A percentile compares a stretch with the other conserved stretches of the same genome.
phyloP scores from a whole-genome alignment of 495 filamentous ascomycete genomes.

The Clohesyomyces aquaticus region DNA sequence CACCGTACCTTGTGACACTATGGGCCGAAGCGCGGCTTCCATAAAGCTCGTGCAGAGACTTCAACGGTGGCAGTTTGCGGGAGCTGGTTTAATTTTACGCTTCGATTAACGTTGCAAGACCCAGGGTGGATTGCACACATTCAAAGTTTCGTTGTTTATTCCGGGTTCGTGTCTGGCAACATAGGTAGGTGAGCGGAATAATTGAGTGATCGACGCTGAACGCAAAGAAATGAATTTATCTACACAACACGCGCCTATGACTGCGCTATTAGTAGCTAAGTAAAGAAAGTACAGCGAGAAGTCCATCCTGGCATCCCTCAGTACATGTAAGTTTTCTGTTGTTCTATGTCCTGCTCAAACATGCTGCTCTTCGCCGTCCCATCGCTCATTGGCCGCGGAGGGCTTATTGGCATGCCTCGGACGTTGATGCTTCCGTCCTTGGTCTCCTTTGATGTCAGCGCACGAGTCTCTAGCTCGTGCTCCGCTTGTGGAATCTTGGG shows the following conservation, averaged over 20 bases:
- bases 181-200: neutral
- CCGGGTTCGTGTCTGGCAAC: too few relatives aligned
- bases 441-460: conserved; percentile 23
- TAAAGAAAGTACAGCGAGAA: conserved; percentile 1
- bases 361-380: conserved; percentile 28
- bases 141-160: too few relatives aligned
- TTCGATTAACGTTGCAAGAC: too few relatives aligned
- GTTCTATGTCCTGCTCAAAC: conserved; percentile 26
- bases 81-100: too few relatives aligned
- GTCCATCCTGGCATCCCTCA: neutral
- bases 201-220: conserved; percentile 4
- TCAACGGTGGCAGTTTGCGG: too few relatives aligned
- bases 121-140: too few relatives aligned
- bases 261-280: conserved; percentile 9
- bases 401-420: neutral
- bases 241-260: conserved; percentile 3
- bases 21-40: too few relatives aligned
- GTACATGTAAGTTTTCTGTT: conserved; percentile 35
- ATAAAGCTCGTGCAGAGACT: too few relatives aligned
- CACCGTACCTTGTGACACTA: too few relatives aligned
- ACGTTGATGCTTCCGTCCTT: neutral
- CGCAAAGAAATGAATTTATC: conserved; percentile 3
- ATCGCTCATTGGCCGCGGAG: conserved; percentile 29
- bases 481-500: conserved; percentile 6
- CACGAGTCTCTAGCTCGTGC: conserved; percentile 25